A percentile compares a stretch with the other conserved stretches of the same genome.
These are phyloP conservation scores for Marasmius oreades DNA, from an alignment of 1,284 basidiomycete species.

Conservation along the genomic window DNA sequence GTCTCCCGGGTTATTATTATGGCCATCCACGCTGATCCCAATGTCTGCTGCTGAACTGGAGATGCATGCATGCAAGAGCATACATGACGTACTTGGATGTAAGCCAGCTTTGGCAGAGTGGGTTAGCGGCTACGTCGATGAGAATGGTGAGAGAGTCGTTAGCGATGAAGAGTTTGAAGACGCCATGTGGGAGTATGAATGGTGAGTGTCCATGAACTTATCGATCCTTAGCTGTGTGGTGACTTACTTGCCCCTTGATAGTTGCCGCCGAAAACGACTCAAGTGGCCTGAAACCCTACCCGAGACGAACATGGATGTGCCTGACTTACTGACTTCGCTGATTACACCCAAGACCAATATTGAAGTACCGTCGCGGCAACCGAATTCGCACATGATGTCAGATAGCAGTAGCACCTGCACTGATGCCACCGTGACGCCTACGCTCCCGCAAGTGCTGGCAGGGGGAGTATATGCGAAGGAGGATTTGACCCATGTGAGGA, in stretches of 20 bases:
- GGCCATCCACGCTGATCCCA: slow-evolving; percentile 55
- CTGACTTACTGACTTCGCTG: not conserved
- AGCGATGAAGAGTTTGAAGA: slow-evolving; percentile 46
- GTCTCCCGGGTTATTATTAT: slow-evolving; percentile 50
- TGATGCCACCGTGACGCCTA: slow-evolving; percentile 14
- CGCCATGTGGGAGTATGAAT: slow-evolving; percentile 64
- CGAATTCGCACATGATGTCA: not conserved
- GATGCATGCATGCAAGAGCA: slow-evolving; percentile 63
- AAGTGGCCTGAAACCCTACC: slow-evolving; percentile 47
- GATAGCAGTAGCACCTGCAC: slow-evolving; percentile 6
- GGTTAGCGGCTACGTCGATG: slow-evolving; percentile 37
- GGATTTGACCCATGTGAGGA: slow-evolving; percentile 49
- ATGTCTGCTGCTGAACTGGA: slow-evolving; percentile 57
- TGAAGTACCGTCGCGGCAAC: slow-evolving; percentile 7
- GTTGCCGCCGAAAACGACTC: slow-evolving; percentile 59
- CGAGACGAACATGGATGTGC: slow-evolving; percentile 17
- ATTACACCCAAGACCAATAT: slow-evolving; percentile 6
- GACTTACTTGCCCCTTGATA: slow-evolving; percentile 22
- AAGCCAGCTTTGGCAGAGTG: slow-evolving; percentile 54
- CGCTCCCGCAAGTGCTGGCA: not conserved
- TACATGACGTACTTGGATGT: slow-evolving; percentile 60
- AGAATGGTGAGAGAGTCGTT: slow-evolving; percentile 34
- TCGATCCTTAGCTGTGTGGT: slow-evolving; percentile 1
- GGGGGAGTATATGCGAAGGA: slow-evolving; percentile 22
- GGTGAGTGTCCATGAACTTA: slow-evolving; percentile 40